phyloP scores from a whole-genome alignment of 2,329 filamentous ascomycete species.

The Neurospora crassa region DNA sequence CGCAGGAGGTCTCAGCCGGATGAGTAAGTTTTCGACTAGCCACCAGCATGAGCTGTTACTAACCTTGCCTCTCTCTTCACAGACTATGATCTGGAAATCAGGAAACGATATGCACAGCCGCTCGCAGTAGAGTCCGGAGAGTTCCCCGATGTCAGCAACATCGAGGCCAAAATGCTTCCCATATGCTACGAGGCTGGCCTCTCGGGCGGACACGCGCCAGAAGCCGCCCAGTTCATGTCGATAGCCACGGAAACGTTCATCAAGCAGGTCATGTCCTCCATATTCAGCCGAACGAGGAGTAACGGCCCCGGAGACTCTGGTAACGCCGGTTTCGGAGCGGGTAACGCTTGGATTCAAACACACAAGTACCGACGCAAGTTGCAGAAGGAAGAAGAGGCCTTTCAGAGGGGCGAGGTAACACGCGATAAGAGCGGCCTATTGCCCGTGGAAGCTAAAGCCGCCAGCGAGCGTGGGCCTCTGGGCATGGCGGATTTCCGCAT shows the following conservation, averaged over 20 bases:
- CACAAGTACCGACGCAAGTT: conserved; percentile 68
- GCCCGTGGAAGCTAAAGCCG: conserved; percentile 71
- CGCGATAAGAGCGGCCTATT: conserved; percentile 69
- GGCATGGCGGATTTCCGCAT: conserved; percentile 71
- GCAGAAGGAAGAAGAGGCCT: conserved; percentile 63
- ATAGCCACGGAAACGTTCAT: conserved; percentile 58
- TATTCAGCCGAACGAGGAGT: conserved; percentile 54
- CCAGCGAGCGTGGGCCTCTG: conserved; percentile 60
- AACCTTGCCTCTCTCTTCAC: conserved; percentile 1
- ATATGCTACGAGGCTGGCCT: conserved; percentile 60
- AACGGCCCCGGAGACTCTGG: conserved; percentile 56
- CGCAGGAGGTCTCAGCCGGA: conserved; percentile 62
- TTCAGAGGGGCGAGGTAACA: conserved; percentile 61
- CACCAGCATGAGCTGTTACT: neutral
- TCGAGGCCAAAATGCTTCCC: conserved; percentile 56
- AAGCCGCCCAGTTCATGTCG: conserved; percentile 55
- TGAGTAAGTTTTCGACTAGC: conserved; percentile 50
- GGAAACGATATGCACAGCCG: conserved; percentile 54
- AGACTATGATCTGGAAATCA: conserved; percentile 60
- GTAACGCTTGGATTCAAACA: conserved; percentile 66
- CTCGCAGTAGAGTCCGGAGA: conserved; percentile 59
- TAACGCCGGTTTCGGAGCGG: conserved; percentile 53
- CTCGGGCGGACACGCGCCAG: conserved; percentile 45
- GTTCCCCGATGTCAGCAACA: conserved; percentile 55
- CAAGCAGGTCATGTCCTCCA: conserved; percentile 53